A percentile compares a stretch with the other conserved stretches of the same genome.
These are phyloP conservation scores for Rhizophagus prolifer DNA, from an alignment of 192 early-diverging fungal genomes.

Conservation along the genomic window DNA sequence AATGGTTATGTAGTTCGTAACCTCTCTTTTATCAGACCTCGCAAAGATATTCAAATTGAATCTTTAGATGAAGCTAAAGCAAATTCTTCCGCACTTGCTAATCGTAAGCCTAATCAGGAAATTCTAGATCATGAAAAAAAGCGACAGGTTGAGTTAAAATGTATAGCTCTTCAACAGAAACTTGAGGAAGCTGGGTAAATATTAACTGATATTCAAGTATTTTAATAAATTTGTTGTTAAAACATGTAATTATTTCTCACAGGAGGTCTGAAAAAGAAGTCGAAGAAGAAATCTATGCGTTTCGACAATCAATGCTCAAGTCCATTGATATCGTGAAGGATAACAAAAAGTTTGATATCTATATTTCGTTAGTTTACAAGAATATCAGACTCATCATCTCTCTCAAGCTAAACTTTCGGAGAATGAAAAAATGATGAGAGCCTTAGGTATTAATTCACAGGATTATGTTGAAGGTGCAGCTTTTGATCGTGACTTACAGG, in stretches of 20 bases:
- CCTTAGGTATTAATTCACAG: constrained; percentile 63
- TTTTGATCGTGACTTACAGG: constrained; percentile 74
- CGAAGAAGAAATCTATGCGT: constrained; percentile 58
- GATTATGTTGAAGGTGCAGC: constrained; percentile 73
- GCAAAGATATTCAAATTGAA: constrained; percentile 37
- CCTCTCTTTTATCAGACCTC: constrained; percentile 66
- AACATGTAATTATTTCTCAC: not conserved
- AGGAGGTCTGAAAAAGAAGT: constrained; percentile 64
- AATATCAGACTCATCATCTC: constrained; percentile 69
- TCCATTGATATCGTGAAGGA: constrained; percentile 22
- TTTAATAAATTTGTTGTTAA: not conserved
- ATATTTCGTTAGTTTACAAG: constrained; percentile 43
- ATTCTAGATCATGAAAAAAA: constrained; percentile 85
- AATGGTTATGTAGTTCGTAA: constrained; percentile 96
- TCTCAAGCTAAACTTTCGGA: constrained; percentile 69
- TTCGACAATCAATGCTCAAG: constrained; percentile 59
- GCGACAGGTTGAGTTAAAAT: constrained; percentile 84
- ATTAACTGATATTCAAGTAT: not conserved
- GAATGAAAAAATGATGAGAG: constrained; percentile 63
- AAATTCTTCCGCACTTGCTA: constrained; percentile 31
- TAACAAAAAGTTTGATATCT: constrained; percentile 2
- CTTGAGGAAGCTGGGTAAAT: constrained; percentile 72
- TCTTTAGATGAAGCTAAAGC: constrained; percentile 43
- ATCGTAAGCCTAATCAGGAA: constrained; percentile 69
- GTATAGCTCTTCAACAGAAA: constrained; percentile 74